A percentile compares a stretch with the other conserved stretches of the same genome.
Evolutionary conservation across 23 red algal genomes (phyloP).

Genomic region (Gracilaria domingensis): DNA sequence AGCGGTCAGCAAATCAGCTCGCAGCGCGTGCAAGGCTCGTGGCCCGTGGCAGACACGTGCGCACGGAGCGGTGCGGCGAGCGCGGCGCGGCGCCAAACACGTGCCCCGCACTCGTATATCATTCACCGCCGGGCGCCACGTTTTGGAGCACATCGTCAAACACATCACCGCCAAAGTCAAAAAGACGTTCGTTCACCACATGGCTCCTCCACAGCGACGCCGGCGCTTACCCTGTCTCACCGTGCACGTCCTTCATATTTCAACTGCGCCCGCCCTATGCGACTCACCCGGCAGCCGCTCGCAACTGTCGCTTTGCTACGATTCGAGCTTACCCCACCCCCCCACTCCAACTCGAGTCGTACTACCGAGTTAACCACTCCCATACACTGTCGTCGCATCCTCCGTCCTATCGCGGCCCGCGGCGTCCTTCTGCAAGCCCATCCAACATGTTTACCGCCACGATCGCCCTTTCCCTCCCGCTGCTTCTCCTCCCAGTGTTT

Average conservation of each 20-base stretch:
- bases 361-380: not conserved
- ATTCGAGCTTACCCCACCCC: not conserved
- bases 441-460: not conserved
- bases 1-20: not conserved
- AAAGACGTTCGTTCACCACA: not conserved
- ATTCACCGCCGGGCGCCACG: slow-evolving; percentile 6
- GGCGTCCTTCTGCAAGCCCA: not conserved
- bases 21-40: no score
- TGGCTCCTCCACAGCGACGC: not conserved
- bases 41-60: slow-evolving; percentile 4
- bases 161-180: slow-evolving; percentile 13
- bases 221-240: not conserved
- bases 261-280: not conserved
- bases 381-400: not conserved
- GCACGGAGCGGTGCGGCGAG: not conserved
- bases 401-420: not conserved
- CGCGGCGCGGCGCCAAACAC: not conserved
- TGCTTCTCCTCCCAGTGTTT: not conserved
- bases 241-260: not conserved
- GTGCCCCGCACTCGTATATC: not conserved
- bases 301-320: not conserved
- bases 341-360: not conserved
- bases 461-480: not conserved
- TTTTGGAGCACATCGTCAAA: not conserved
- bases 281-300: no score